These are phyloP conservation scores for Arabis alpina DNA, from an alignment of 345 rosid species.

Conservation along the genomic window DNA sequence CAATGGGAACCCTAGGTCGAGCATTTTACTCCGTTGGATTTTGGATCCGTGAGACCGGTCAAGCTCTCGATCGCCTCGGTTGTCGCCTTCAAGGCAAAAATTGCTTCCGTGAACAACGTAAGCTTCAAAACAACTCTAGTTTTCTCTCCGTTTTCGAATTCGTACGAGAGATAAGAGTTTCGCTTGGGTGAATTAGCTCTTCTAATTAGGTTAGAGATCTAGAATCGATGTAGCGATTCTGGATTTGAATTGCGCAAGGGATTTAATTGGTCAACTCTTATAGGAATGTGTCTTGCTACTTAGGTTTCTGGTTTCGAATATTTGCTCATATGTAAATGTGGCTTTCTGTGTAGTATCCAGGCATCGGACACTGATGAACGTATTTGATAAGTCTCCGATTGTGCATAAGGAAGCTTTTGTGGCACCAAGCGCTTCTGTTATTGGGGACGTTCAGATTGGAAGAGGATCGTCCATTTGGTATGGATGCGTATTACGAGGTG, in stretches of 20 bases:
- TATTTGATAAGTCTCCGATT: constrained; percentile 81
- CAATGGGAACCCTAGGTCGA: constrained; percentile 88
- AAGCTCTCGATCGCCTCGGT: constrained; percentile 93
- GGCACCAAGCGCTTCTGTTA: constrained; percentile 91
- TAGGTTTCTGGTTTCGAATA: neutral
- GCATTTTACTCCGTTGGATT: constrained; percentile 89
- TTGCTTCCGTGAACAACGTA: constrained; percentile 84
- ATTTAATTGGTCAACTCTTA: neutral
- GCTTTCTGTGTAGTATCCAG: constrained; percentile 65
- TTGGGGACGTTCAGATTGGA: constrained; percentile 85
- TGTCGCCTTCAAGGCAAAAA: constrained; percentile 86
- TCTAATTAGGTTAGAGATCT: constrained; percentile 33
- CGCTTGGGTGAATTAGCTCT: constrained; percentile 15
- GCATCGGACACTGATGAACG: constrained; percentile 92
- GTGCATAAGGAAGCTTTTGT: constrained; percentile 89
- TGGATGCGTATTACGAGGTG: constrained; percentile 96
- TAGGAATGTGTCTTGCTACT: constrained; percentile 27
- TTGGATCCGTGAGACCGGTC: constrained; percentile 97
- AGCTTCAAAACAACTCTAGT: constrained; percentile 32
- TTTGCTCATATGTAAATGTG: constrained; percentile 10
- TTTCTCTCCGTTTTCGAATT: constrained; percentile 16
- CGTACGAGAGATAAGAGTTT: neutral
- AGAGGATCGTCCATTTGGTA: constrained; percentile 90
- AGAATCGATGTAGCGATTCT: constrained; percentile 16
- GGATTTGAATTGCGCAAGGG: neutral